phyloP scores from a whole-genome alignment of 495 filamentous ascomycete genomes.

The Tetracladium marchalianum region DNA sequence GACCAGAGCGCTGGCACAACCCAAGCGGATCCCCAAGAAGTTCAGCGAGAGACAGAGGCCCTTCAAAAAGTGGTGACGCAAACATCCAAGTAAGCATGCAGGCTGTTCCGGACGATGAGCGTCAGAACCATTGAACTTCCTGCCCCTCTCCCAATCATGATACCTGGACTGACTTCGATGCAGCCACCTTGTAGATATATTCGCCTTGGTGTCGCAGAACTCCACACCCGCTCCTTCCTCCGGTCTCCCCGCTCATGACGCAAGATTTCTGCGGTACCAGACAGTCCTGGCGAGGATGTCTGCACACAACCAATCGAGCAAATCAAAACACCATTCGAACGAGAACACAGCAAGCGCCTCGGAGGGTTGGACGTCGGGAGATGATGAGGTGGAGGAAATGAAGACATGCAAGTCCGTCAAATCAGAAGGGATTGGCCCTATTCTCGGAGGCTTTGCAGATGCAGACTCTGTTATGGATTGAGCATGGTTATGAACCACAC shows the following conservation, averaged over 20 bases:
- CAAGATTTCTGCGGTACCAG: slow-evolving; percentile 37
- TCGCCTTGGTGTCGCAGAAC: slow-evolving; percentile 44
- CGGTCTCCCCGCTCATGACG: slow-evolving; percentile 28
- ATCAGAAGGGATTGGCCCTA: slow-evolving; percentile 18
- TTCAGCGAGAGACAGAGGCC: slow-evolving; percentile 47
- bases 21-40: slow-evolving; percentile 45
- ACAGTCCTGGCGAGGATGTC: slow-evolving; percentile 41
- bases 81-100: slow-evolving; percentile 39
- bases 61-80: slow-evolving; percentile 43
- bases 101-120: not conserved
- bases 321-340: slow-evolving; percentile 27
- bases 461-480: slow-evolving; percentile 16
- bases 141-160: slow-evolving; percentile 4
- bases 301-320: slow-evolving; percentile 37
- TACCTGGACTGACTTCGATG: slow-evolving; percentile 11
- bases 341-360: slow-evolving; percentile 32
- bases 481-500: slow-evolving; percentile 6
- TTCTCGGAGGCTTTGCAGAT: slow-evolving; percentile 22
- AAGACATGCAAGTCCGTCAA: slow-evolving; percentile 15
- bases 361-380: slow-evolving; percentile 24
- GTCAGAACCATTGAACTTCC: not conserved
- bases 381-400: slow-evolving; percentile 15
- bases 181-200: slow-evolving; percentile 50
- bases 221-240: slow-evolving; percentile 20
- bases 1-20: slow-evolving; percentile 27